phyloP scores from a whole-genome alignment of 345 rosid genomes.

The Pelargonium nanum region DNA sequence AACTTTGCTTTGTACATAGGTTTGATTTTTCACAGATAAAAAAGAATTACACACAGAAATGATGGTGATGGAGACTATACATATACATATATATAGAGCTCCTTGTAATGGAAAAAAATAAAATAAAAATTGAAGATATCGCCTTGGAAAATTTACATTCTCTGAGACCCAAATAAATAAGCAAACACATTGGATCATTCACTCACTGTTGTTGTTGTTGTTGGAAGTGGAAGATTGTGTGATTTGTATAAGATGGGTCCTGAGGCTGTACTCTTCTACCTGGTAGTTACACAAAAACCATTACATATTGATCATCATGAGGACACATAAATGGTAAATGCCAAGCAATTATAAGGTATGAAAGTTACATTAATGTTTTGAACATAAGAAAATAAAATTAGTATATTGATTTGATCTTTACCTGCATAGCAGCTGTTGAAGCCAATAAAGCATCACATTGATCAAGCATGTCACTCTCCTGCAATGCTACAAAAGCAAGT shows the following conservation, averaged over 20 bases:
- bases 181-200: slow-evolving; percentile 8
- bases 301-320: background rate
- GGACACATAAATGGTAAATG: no score
- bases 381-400: no score
- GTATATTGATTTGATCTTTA: no score
- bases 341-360: no score
- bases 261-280: slow-evolving; percentile 47
- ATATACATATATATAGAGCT: no score
- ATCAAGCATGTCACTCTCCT: slow-evolving; percentile 50
- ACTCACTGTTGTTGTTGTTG: slow-evolving; percentile 11
- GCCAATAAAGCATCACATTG: slow-evolving; percentile 59
- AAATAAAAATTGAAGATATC: background rate
- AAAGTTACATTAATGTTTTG: no score
- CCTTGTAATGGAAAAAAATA: background rate
- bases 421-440: slow-evolving; percentile 65
- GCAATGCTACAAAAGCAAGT: slow-evolving; percentile 43
- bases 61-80: background rate
- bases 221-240: slow-evolving; percentile 36
- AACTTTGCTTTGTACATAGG: no score
- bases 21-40: no score
- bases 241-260: slow-evolving; percentile 56
- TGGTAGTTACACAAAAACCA: slow-evolving; percentile 14
- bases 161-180: slow-evolving; percentile 1
- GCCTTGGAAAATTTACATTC: slow-evolving; percentile 23
- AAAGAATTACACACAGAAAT: background rate